A percentile compares a stretch with the other conserved stretches of the same genome.
Conservation (phyloP, 257 asterid species). For the Echium plantagineum region DNA sequence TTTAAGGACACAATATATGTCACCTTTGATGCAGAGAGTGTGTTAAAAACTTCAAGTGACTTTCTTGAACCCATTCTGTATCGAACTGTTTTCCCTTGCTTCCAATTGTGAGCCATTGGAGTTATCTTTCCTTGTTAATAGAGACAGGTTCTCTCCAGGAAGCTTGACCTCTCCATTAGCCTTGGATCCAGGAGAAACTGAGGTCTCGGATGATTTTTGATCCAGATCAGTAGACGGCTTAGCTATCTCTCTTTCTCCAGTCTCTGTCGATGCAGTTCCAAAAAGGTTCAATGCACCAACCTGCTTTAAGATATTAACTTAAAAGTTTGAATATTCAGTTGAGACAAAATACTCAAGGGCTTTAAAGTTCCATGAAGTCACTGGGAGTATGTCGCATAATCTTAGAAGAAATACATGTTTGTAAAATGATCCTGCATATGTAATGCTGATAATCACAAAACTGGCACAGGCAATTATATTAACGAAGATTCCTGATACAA, state of each 20-base stretch:
- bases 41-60: not conserved
- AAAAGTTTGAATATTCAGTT: not conserved
- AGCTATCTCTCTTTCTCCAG: slow-evolving; percentile 11
- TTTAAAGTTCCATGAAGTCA: too few species aligned
- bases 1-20: not conserved
- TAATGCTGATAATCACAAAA: not conserved
- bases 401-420: too few species aligned
- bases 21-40: not conserved
- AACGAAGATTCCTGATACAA: too few species aligned
- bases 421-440: too few species aligned
- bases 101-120: not conserved
- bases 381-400: too few species aligned
- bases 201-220: not conserved
- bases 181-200: slow-evolving; percentile 5
- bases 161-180: slow-evolving; percentile 12
- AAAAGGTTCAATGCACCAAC: slow-evolving; percentile 11
- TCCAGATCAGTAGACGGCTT: too few species aligned
- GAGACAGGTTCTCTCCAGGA: slow-evolving; percentile 8
- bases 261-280: slow-evolving; percentile 4
- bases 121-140: slow-evolving; percentile 10
- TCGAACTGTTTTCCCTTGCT: slow-evolving; percentile 2
- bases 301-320: slow-evolving; percentile 7
- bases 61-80: slow-evolving; percentile 1
- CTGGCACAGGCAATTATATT: too few species aligned
- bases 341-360: not conserved